These are phyloP conservation scores for Blastobotrys americana DNA, from an alignment of 805 yeast genomes.

Conservation along the genomic window DNA sequence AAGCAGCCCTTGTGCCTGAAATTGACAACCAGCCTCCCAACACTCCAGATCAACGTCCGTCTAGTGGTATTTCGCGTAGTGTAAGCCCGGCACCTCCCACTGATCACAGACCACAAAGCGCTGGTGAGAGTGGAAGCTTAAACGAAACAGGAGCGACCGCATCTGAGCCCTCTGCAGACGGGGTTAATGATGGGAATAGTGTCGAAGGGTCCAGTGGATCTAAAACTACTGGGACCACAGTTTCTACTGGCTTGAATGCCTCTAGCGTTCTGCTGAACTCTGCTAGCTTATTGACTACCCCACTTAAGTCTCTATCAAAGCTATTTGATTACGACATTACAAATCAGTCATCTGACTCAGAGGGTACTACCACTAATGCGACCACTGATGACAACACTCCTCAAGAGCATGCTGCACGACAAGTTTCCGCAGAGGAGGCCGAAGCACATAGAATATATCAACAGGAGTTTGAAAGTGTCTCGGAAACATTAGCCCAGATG, in stretches of 20 bases:
- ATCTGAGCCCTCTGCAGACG: neutral
- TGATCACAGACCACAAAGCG: neutral
- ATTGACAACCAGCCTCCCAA: conserved; percentile 18
- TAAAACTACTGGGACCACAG: conserved; percentile 32
- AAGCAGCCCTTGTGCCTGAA: neutral
- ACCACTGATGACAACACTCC: conserved; percentile 10
- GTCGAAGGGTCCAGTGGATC: conserved; percentile 40
- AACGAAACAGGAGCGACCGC: neutral
- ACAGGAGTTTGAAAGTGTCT: conserved; percentile 41
- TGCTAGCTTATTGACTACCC: conserved; percentile 46
- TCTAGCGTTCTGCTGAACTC: conserved; percentile 32
- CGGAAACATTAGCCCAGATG: conserved; percentile 51
- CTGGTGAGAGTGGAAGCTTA: neutral
- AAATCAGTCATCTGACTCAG: conserved; percentile 3
- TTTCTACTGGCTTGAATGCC: conserved; percentile 18
- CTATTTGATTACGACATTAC: conserved; percentile 26
- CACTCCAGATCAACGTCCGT: conserved; percentile 15
- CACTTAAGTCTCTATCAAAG: conserved; percentile 36
- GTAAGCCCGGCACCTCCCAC: neutral
- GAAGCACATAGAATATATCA: conserved; percentile 35
- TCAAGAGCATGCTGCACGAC: conserved; percentile 31
- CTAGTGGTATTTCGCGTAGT: neutral
- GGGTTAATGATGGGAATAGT: conserved; percentile 28
- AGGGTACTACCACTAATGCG: too few species aligned
- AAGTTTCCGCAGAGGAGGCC: conserved; percentile 33